phyloP scores from a whole-genome alignment of 768 basidiomycete genomes.

The Lactarius sp. region DNA sequence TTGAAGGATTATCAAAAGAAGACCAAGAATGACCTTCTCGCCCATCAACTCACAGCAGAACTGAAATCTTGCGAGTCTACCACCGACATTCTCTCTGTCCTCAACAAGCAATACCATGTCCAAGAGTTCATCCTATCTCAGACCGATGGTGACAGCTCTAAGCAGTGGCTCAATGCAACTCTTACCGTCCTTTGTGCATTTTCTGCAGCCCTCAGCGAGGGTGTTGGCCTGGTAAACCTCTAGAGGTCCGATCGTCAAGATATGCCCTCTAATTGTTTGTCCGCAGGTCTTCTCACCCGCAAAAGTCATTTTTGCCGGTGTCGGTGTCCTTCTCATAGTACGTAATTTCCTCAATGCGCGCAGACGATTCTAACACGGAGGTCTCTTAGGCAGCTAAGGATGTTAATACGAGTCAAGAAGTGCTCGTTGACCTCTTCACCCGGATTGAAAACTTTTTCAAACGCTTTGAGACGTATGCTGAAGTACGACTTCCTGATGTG shows the following conservation, averaged over 20 bases:
- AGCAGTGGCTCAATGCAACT: slow-evolving; percentile 1
- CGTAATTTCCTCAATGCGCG: neutral
- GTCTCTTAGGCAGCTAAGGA: neutral
- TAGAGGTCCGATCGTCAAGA: neutral
- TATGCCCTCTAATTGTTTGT: neutral
- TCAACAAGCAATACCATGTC: neutral
- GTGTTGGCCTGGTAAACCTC: neutral
- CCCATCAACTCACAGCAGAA: slow-evolving; percentile 1
- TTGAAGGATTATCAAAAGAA: neutral
- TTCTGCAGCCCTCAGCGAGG: neutral
- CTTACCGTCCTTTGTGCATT: slow-evolving; percentile 1
- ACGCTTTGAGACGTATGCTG: neutral
- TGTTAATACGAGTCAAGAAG: neutral
- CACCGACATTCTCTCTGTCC: neutral
- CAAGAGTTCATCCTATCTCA: neutral
- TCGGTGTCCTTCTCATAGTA: slow-evolving; percentile 1
- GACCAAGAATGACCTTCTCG: slow-evolving; percentile 5
- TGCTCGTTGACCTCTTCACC: neutral
- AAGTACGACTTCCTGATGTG: neutral
- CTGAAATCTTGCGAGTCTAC: slow-evolving; percentile 1
- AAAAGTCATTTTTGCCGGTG: slow-evolving; percentile 7
- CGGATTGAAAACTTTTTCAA: slow-evolving; percentile 1
- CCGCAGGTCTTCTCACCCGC: slow-evolving; percentile 1
- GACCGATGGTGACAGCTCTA: neutral
- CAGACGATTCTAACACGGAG: neutral